These are phyloP conservation scores for Citrullus mucosospermus DNA, from an alignment of 306 rosid species.

Conservation along the genomic window DNA sequence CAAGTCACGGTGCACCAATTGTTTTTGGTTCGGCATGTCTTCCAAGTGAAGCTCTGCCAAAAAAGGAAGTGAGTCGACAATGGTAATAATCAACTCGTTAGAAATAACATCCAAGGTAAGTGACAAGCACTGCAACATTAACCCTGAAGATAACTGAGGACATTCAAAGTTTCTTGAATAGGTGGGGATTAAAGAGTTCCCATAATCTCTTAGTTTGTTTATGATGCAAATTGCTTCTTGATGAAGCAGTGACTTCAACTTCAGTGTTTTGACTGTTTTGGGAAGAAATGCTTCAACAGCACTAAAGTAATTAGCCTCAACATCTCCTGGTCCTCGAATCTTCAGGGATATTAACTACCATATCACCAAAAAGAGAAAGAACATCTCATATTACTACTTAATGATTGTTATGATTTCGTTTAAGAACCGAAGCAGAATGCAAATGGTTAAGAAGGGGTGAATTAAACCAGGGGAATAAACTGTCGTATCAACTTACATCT, in stretches of 20 bases:
- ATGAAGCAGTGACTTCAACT: slow-evolving; percentile 17
- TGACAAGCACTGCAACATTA: slow-evolving; percentile 17
- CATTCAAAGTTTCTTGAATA: neutral
- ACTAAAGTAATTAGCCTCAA: neutral
- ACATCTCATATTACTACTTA: neutral
- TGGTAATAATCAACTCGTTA: slow-evolving; percentile 8
- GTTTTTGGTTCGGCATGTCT: slow-evolving; percentile 14
- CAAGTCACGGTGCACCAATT: slow-evolving; percentile 3
- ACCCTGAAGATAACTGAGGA: neutral
- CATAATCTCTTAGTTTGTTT: neutral
- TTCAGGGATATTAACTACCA: slow-evolving; percentile 13
- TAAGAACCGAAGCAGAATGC: neutral
- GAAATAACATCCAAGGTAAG: slow-evolving; percentile 17
- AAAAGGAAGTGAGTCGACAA: slow-evolving; percentile 7
- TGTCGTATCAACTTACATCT: slow-evolving; percentile 8
- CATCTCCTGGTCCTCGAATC: slow-evolving; percentile 18
- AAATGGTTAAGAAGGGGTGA: neutral
- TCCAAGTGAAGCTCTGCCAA: slow-evolving; percentile 24
- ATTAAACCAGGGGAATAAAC: neutral
- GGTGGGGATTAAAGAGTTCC: neutral
- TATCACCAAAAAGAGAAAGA: neutral
- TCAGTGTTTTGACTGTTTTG: slow-evolving; percentile 14
- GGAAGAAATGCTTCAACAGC: slow-evolving; percentile 11
- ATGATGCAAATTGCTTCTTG: slow-evolving; percentile 5
- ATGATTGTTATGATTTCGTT: neutral